These are phyloP conservation scores for Xylariaceae sp. DNA, from an alignment of 2,329 filamentous ascomycete genomes.

Conservation along the genomic window DNA sequence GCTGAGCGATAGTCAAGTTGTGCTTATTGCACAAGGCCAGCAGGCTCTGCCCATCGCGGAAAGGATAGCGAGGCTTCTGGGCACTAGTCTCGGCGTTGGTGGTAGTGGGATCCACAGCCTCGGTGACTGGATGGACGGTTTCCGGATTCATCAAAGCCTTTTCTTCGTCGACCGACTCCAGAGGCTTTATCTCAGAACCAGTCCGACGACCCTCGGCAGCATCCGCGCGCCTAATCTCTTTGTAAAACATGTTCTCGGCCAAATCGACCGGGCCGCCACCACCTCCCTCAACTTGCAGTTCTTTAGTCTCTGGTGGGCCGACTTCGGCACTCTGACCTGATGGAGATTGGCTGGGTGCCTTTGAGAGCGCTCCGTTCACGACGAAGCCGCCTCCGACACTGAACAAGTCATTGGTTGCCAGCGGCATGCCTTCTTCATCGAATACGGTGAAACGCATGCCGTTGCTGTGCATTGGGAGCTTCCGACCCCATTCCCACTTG, in stretches of 20 bases:
- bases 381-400: slow-evolving; percentile 49
- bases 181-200: slow-evolving; percentile 38
- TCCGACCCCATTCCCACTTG: slow-evolving; percentile 46
- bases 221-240: slow-evolving; percentile 42
- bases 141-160: slow-evolving; percentile 11
- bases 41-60: slow-evolving; percentile 42
- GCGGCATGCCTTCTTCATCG: slow-evolving; percentile 39
- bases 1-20: slow-evolving; percentile 46
- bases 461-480: slow-evolving; percentile 47
- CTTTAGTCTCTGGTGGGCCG: slow-evolving; percentile 15
- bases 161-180: slow-evolving; percentile 23
- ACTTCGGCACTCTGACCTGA: slow-evolving; percentile 11
- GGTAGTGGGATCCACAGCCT: slow-evolving; percentile 12
- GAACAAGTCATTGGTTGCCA: slow-evolving; percentile 47
- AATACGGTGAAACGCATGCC: slow-evolving; percentile 49
- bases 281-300: slow-evolving; percentile 21
- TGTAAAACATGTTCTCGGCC: slow-evolving; percentile 48
- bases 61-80: slow-evolving; percentile 40
- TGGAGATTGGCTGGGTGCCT: slow-evolving; percentile 28
- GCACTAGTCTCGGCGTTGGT: slow-evolving; percentile 7
- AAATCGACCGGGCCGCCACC: slow-evolving; percentile 40
- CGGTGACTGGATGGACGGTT: slow-evolving; percentile 6
- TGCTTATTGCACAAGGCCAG: slow-evolving; percentile 43
- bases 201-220: slow-evolving; percentile 41
- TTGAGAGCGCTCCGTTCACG: slow-evolving; percentile 45